Evolutionary conservation across 768 basidiomycete species (phyloP), one percentile per base, ranked within the genome.

Genomic region (Tricholoma hemisulphureum): DNA sequence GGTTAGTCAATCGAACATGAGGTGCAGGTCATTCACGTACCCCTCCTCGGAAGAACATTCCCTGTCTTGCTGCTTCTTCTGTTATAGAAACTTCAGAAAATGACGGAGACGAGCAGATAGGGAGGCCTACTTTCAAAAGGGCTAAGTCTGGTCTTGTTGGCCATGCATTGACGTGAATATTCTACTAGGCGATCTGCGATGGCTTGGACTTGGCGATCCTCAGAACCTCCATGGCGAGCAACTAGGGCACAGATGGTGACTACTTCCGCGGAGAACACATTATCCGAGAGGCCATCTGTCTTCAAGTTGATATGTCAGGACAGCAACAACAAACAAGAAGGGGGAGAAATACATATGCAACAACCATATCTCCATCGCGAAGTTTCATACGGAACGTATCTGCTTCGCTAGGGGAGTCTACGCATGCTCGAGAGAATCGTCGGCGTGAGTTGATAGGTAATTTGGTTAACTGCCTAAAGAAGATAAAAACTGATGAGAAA

Each of bases 171-270:
- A 58, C 77, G 78, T 2, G 91, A 82, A 64, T 89, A 88, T 31
- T 87, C 80, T 2, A 92, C 83, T 51, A 91, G 75, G 20, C 84
- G 81, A 64, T 91, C 84, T 6, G 91, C 88, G 69, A 93, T 86
- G 13, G 73, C 72, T 65, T 91, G 86, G 2, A 85, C 88, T 65
- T 85, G 83, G 29, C 76, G 70, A 34, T 82, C 81, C 60, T 91
- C 89, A 1, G 83, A 65, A 4, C 77, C 79, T 13, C 79, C 80
- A 48, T 77, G 68, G 10, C 88, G 81, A 18, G 83, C 79, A 11
- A 85, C 83, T 1, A 92, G 75, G 2, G 84, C 79, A 63, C 89
- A 89, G 52, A 94, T 87, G 34, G 83, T 78, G 24, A 82, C 74
- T 60, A 93, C 80, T 63, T 94, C 91, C 6, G 81, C 70, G 10